These are phyloP conservation scores for Cutaneotrichosporon arboriforme DNA, from an alignment of 1,284 basidiomycete species.

Conservation along the genomic window DNA sequence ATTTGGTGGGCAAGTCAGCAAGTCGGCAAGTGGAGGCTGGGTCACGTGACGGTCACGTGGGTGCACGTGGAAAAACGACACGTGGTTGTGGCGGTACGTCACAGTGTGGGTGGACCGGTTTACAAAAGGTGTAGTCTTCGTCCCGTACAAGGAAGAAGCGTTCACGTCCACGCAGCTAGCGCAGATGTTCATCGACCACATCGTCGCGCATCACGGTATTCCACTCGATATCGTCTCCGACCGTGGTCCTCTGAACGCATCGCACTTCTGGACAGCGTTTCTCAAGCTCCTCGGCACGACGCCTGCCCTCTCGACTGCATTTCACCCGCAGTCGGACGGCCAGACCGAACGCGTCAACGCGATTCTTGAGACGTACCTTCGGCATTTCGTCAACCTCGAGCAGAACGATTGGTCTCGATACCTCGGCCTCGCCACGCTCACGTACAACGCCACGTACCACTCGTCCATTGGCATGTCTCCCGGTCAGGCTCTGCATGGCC, in stretches of 20 bases:
- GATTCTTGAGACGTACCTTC: slow-evolving; percentile 26
- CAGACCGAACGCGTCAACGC: slow-evolving; percentile 29
- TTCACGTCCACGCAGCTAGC: no score
- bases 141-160: no score
- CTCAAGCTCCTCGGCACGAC: background rate
- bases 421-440: slow-evolving; percentile 42
- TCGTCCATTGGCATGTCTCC: slow-evolving; percentile 46
- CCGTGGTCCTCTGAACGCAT: background rate
- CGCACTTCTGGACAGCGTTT: slow-evolving; percentile 13
- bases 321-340: slow-evolving; percentile 30
- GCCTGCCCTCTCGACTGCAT: slow-evolving; percentile 14
- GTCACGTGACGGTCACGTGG: no score
- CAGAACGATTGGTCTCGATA: slow-evolving; percentile 50
- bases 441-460: slow-evolving; percentile 50
- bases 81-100: no score
- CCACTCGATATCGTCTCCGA: background rate
- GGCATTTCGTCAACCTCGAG: slow-evolving; percentile 32
- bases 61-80: no score
- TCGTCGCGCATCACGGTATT: slow-evolving; percentile 16
- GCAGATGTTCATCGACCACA: background rate
- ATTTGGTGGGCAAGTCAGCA: no score
- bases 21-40: no score
- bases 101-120: no score
- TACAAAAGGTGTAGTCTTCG: no score
- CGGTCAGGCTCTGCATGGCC: slow-evolving; percentile 48